Evolutionary conservation across 1,284 basidiomycete genomes (phyloP).

Genomic region (Schizophyllum amplum): DNA sequence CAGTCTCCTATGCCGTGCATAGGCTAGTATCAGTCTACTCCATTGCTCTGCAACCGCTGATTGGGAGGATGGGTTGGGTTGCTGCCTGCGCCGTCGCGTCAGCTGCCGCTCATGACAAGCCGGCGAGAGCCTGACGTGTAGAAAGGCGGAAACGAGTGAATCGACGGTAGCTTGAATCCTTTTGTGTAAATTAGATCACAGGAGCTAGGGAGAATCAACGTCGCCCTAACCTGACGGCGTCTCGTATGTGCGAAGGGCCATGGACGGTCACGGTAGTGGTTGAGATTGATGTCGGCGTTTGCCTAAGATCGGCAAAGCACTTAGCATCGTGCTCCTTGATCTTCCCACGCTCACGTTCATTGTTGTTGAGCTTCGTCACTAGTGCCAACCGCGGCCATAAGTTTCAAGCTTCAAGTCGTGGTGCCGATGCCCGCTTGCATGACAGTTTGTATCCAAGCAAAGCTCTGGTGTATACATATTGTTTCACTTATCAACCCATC

Average conservation of each 20-base stretch:
- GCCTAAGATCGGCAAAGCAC: not conserved
- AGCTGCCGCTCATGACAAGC: slow-evolving; percentile 6
- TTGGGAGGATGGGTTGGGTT: slow-evolving; percentile 59
- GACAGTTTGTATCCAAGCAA: no score
- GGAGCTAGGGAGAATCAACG: not conserved
- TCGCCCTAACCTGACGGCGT: not conserved
- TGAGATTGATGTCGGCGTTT: not conserved
- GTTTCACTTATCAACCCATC: no score
- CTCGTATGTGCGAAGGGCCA: not conserved
- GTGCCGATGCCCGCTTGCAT: no score
- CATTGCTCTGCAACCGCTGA: slow-evolving; percentile 56
- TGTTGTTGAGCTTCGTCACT: no score
- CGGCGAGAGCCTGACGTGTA: slow-evolving; percentile 52
- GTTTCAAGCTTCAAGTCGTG: no score
- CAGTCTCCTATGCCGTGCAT: slow-evolving; percentile 59
- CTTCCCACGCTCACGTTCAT: not conserved
- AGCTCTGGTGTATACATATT: no score
- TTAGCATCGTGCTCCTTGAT: not conserved
- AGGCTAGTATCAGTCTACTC: slow-evolving; percentile 60
- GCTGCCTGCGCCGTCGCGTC: slow-evolving; percentile 40
- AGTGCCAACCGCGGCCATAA: no score
- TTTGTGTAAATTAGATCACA: not conserved
- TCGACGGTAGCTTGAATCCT: slow-evolving; percentile 73
- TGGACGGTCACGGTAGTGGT: not conserved
- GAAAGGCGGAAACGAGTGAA: slow-evolving; percentile 74